Base-by-base conservation (phyloP, 2,329 filamentous ascomycete species). In the Sclerotinia minor region DNA sequence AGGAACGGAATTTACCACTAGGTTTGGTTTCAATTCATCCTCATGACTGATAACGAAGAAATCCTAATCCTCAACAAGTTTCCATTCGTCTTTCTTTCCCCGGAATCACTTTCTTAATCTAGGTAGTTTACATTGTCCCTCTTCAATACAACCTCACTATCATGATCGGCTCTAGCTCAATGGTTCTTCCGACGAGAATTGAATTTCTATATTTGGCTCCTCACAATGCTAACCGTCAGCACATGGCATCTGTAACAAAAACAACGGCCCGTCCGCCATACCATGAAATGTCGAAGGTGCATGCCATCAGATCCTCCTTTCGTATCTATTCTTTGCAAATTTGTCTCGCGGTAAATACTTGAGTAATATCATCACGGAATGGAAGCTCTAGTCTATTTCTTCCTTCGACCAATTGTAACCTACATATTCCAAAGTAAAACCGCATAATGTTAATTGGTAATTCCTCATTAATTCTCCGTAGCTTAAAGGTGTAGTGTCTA, bases 381-480 rank as follows among this genome's bases (percentile, higher is more conserved):
- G 29, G 29, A 61, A 24, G 29, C 29, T 61, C 44, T 24, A 61
- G 44, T 61, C 58, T 24, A 49, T 32, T 61, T 32, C 29, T 19
- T 49, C 58, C 26, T 35, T 35, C 5, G 7, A n/a, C 44, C 1
- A 19, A 50, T 49, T 61, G 32, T 61, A 8, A 35, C 32, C n/a
- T 38, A 8, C 44, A 57, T 24, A 19, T 61, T 49, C 29, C 32
- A 57, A 54, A 68, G 44, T 26, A 65, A 54, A 47, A 44, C 17
- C 21, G 13, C 45, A 50, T 13, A 61, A 35, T 50, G 45, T 61
- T 50, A 35, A 61, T 19, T 19, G 60, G n/a, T 13, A 26, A 59
- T 41, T 29, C 19, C 32, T 64, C 61, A 57, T 61, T 50, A 50
- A 61, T 61, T 50, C 44, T 50, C 58, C 44, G 44, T 38, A 59